These are phyloP conservation scores for Tulasnella sp. DNA, from an alignment of 768 basidiomycete genomes.

Conservation along the genomic window DNA sequence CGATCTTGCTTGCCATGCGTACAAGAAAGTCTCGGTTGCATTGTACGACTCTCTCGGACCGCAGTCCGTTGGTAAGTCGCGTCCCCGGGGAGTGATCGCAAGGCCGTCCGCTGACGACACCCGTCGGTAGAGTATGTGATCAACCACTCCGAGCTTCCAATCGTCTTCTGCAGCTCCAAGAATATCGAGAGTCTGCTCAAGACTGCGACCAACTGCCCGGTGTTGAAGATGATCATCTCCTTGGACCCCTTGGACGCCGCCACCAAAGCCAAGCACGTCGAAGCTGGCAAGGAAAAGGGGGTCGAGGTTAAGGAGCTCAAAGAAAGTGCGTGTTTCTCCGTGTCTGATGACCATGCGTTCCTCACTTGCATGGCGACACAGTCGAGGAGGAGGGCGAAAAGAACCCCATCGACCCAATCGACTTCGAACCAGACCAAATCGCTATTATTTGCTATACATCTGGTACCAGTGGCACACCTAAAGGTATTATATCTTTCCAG, in stretches of 20 bases:
- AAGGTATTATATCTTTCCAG: neutral
- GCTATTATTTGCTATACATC: conserved; percentile 6
- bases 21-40: conserved; percentile 71
- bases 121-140: conserved; percentile 31
- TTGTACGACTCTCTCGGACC: conserved; percentile 91
- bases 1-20: conserved; percentile 69
- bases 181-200: conserved; percentile 71
- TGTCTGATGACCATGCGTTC: neutral
- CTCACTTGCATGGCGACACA: conserved; percentile 24
- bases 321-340: conserved; percentile 42
- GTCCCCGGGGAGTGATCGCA: too few relatives aligned
- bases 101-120: too few relatives aligned
- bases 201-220: conserved; percentile 46
- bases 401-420: conserved; percentile 37
- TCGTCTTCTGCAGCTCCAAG: conserved; percentile 59
- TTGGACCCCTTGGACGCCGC: conserved; percentile 50
- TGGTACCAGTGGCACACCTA: conserved; percentile 17
- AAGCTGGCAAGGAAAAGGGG: conserved; percentile 57
- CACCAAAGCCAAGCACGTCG: conserved; percentile 40
- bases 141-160: conserved; percentile 70
- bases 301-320: conserved; percentile 50
- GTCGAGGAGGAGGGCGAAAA: conserved; percentile 66
- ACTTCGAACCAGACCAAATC: conserved; percentile 46
- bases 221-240: conserved; percentile 62
- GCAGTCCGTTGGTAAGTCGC: conserved; percentile 68